Evolutionary conservation across 257 asterid species (phyloP).

Genomic region (Fraxinus americana): DNA sequence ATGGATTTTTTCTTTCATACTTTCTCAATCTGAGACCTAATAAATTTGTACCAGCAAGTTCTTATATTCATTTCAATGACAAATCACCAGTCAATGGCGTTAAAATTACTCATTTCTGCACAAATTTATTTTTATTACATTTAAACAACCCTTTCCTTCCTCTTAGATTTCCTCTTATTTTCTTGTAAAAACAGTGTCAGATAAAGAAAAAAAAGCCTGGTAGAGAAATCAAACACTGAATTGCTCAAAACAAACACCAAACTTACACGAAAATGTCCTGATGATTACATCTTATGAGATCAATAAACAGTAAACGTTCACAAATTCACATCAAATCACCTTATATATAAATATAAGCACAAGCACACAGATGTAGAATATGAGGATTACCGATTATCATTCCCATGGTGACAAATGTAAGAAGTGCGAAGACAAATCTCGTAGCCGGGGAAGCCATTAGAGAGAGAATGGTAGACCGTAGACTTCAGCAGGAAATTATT

Average conservation of each 20-base stretch:
- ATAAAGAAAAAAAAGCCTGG: background rate
- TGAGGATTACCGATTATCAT: slow-evolving; percentile 67
- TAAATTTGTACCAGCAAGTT: background rate
- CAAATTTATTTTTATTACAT: background rate
- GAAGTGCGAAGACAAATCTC: slow-evolving; percentile 65
- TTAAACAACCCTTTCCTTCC: background rate
- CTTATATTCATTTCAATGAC: background rate
- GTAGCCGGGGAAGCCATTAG: slow-evolving; percentile 21
- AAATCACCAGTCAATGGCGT: background rate
- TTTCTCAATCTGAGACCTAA: background rate
- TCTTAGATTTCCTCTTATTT: background rate
- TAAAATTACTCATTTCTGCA: background rate
- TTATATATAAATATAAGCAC: background rate
- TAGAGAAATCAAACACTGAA: background rate
- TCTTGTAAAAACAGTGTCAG: background rate
- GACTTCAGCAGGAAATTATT: background rate
- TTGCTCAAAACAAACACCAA: background rate
- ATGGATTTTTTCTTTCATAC: background rate
- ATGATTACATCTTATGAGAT: background rate
- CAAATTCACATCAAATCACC: background rate
- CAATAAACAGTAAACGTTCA: background rate
- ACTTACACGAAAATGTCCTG: background rate
- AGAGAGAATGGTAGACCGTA: background rate
- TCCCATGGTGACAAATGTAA: slow-evolving; percentile 68
- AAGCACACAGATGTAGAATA: background rate